Conservation (phyloP, 768 basidiomycete genomes). For the Amanita phalloides region DNA sequence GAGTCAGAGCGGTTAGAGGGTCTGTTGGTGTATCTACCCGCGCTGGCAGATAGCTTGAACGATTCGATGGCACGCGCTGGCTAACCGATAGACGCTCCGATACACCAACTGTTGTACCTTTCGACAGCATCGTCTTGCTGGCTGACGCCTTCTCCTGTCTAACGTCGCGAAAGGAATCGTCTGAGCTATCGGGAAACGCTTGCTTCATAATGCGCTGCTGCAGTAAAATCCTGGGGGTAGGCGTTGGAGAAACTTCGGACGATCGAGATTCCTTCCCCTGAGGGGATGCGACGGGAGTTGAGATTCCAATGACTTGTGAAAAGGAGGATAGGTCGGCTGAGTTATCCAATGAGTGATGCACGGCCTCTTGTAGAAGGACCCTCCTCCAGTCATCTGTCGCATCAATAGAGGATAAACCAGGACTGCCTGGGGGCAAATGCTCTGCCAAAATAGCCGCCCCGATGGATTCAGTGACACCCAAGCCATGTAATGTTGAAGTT, state of each 20-base stretch:
- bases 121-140: conserved; percentile 17
- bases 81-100: conserved; percentile 13
- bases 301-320: conserved; percentile 25
- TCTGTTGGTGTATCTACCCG: conserved; percentile 59
- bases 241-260: conserved; percentile 11
- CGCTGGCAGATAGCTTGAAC: conserved; percentile 34
- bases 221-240: conserved; percentile 13
- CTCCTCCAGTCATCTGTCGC: conserved; percentile 67
- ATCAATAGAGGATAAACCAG: conserved; percentile 37
- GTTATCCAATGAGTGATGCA: conserved; percentile 62
- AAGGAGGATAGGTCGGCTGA: conserved; percentile 38
- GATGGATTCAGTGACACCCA: conserved; percentile 66
- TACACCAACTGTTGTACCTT: conserved; percentile 15
- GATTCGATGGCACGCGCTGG: conserved; percentile 18
- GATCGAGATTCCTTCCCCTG: conserved; percentile 4
- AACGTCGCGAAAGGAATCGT: conserved; percentile 15
- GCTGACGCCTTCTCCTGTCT: conserved; percentile 18
- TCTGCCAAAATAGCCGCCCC: conserved; percentile 72
- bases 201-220: conserved; percentile 27
- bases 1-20: conserved; percentile 50
- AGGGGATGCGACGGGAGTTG: conserved; percentile 30
- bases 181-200: conserved; percentile 28
- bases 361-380: conserved; percentile 65
- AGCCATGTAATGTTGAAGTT: conserved; percentile 59
- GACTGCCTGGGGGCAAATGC: conserved; percentile 53